phyloP scores from a whole-genome alignment of 306 rosid species.

The Cucurbita maxima region DNA sequence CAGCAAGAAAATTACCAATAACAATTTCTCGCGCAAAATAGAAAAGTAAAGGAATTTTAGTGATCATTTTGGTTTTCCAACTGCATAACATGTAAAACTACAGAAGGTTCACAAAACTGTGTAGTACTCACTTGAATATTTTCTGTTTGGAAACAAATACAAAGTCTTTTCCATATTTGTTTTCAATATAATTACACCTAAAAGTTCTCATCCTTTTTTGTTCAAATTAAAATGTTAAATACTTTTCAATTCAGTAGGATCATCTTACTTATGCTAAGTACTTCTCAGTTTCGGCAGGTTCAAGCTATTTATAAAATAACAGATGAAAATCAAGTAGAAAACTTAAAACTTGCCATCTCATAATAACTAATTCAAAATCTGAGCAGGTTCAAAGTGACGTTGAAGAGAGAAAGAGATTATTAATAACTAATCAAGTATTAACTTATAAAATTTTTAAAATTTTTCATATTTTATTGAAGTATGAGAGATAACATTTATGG shows the following conservation, averaged over 20 bases:
- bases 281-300: not conserved
- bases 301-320: not conserved
- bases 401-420: not conserved
- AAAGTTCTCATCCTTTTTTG: not conserved
- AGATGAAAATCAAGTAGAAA: not conserved
- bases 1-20: not conserved
- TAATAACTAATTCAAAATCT: not conserved
- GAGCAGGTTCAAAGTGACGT: not conserved
- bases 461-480: not conserved
- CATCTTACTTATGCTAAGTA: not conserved
- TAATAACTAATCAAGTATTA: not conserved
- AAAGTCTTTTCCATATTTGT: not conserved
- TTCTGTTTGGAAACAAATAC: not conserved
- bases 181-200: not conserved
- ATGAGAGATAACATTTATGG: not conserved
- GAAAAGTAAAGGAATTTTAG: too few species aligned
- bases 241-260: not conserved
- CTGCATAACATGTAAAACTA: too few species aligned
- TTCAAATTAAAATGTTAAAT: not conserved
- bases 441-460: not conserved
- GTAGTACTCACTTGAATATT: too few species aligned
- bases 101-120: too few species aligned
- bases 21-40: too few species aligned
- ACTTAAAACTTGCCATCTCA: not conserved
- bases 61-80: too few species aligned